Evolutionary conservation across 2,329 filamentous ascomycete species (phyloP), one percentile per base, ranked within the genome.

Genomic region (Trichoderma hamatum): DNA sequence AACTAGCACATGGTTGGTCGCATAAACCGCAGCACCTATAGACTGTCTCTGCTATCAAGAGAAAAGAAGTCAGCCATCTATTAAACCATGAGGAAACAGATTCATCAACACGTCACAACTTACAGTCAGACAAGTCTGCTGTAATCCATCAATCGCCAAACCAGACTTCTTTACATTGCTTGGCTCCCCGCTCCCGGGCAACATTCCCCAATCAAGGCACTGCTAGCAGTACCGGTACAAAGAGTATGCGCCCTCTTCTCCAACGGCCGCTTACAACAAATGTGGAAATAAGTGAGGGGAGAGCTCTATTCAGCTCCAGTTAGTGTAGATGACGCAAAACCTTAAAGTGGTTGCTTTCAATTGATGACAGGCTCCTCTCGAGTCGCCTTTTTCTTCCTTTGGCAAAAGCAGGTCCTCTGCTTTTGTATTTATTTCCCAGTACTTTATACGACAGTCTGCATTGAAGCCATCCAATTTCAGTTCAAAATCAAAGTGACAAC

Each of bases 311-410:
- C 61, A 49, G 61, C 46, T 13, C 21, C 43, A 43, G 58, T 65
- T 54, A 65, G 49, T 43, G 28, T 54, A 55, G 32, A 64, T 65
- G 62, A 51, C 62, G 62, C 26, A 65, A 65, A 65, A 49, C 32
- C 62, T 65, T 65, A 52, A 39, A 14, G 26, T 52, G 46, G 21
- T 36, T 63, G 60, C 46, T 11, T 11, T 16, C 11, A 52, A 63
- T 24, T 39, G 46, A 39, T 24, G 55, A 39, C 32, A 21, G 5
- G 39, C 39, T 43, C 36, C 32, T 28, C 52, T 30, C 10, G 26
- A 24, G 21, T 52, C 52, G n/a, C 52, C 26, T 55, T 10, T 24
- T 5, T 7, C 9, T 14, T 13, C 11, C 19, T 39, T 43, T n/a
- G 19, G 39, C 39, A 43, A n/a, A 60, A 24, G 46, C 46, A 49